Conservation (phyloP, 2,329 filamentous ascomycete species). For the Arthrobotrys musiformis region DNA sequence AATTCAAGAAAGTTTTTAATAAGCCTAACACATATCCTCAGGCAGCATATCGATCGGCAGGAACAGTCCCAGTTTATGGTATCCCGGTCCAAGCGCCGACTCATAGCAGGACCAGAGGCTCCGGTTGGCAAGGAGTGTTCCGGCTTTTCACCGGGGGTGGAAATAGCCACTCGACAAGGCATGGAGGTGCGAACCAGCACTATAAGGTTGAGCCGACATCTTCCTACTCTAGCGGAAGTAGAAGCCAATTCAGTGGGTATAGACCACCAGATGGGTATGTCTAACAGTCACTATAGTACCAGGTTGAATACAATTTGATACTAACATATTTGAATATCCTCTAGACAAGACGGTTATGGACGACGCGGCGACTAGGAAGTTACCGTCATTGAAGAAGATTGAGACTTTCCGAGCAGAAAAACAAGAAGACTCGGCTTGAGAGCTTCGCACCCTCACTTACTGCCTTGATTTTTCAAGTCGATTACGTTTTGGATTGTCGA, state of each 20-base stretch:
- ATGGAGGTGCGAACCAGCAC: background rate
- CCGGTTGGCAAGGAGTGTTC: constrained; percentile 32
- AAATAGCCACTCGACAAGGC: constrained; percentile 4
- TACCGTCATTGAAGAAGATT: constrained; percentile 41
- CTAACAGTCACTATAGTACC: background rate
- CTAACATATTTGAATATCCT: background rate
- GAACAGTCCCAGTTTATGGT: constrained; percentile 1
- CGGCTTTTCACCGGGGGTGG: constrained; percentile 19
- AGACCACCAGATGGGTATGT: constrained; percentile 46
- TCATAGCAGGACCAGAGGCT: background rate
- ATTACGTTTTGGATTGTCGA: constrained; percentile 3
- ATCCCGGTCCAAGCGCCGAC: constrained; percentile 13
- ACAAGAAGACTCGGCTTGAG: background rate
- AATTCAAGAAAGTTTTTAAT: constrained; percentile 36
- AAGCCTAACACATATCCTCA: background rate
- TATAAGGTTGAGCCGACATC: constrained; percentile 13
- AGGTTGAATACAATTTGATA: background rate
- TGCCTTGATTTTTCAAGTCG: background rate
- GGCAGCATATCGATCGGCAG: constrained; percentile 1
- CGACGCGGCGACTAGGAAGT: constrained; percentile 41
- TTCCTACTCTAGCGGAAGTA: background rate
- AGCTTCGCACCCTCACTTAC: background rate
- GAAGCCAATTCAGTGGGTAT: background rate
- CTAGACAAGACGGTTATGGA: constrained; percentile 42
- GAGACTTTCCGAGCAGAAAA: background rate